Evolutionary conservation across 495 filamentous ascomycete species (phyloP).

Genomic region (Xylaria venustula): DNA sequence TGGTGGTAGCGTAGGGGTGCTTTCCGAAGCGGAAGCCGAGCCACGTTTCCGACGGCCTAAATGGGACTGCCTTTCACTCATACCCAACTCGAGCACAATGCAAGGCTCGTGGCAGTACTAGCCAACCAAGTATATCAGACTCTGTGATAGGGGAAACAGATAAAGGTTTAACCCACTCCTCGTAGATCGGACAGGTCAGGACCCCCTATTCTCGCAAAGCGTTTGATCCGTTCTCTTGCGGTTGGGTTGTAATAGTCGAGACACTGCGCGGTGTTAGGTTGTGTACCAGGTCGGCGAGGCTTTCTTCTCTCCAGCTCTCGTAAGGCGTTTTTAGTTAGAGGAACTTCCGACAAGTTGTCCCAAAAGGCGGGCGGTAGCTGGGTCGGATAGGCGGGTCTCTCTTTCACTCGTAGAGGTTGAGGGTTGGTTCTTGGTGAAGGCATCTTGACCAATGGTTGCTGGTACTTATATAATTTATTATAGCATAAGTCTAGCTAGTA

Average conservation of each 20-base stretch:
- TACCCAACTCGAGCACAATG: slow-evolving; percentile 1
- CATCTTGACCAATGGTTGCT: too few relatives aligned
- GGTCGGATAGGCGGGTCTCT: too few relatives aligned
- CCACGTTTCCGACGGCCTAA: slow-evolving; percentile 18
- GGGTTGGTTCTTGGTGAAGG: too few relatives aligned
- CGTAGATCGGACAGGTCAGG: slow-evolving; percentile 6
- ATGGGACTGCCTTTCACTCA: slow-evolving; percentile 13
- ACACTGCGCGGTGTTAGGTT: not conserved
- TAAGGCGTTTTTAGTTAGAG: too few relatives aligned
- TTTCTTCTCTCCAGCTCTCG: too few relatives aligned
- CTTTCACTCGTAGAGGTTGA: too few relatives aligned
- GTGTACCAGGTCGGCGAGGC: too few relatives aligned
- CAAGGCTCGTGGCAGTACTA: not conserved
- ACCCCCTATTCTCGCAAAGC: slow-evolving; percentile 7
- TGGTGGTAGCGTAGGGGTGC: not conserved
- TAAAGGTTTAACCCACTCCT: not conserved
- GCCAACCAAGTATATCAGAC: not conserved
- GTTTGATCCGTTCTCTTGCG: not conserved
- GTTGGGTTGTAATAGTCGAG: not conserved
- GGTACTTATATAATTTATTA: too few relatives aligned
- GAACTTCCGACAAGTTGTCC: too few relatives aligned
- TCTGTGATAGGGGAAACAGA: not conserved
- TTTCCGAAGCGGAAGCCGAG: slow-evolving; percentile 14
- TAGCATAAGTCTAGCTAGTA: too few relatives aligned
- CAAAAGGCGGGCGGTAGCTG: too few relatives aligned